Conservation (phyloP, 192 early-diverging fungal species). For the Backusella mclennaniae region DNA sequence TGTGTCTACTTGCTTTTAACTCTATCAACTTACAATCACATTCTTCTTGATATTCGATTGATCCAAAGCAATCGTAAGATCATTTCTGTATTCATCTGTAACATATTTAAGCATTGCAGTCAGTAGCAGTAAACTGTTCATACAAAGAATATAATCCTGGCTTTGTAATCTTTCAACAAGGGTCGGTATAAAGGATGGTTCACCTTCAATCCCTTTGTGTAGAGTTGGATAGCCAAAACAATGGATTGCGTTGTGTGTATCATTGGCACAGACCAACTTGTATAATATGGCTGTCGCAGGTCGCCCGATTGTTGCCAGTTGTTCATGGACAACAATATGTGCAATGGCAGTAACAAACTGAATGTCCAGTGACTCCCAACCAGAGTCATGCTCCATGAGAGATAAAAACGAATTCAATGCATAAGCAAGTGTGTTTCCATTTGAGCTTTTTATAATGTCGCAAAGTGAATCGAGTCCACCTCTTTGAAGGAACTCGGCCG, state of each 20-base stretch:
- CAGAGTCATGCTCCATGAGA: constrained; percentile 66
- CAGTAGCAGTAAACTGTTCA: constrained; percentile 61
- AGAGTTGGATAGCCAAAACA: constrained; percentile 22
- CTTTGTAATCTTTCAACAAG: constrained; percentile 59
- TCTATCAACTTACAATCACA: constrained; percentile 42
- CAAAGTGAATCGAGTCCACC: constrained; percentile 58
- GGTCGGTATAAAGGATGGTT: constrained; percentile 44
- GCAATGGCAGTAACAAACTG: constrained; percentile 54
- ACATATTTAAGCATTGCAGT: constrained; percentile 64
- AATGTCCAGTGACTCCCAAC: constrained; percentile 54
- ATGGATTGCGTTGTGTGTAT: background rate
- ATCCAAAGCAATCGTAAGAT: constrained; percentile 51
- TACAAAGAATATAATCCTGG: constrained; percentile 61
- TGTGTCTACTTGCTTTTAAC: background rate
- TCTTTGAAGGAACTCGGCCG: constrained; percentile 55
- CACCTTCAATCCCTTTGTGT: constrained; percentile 45
- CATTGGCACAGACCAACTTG: constrained; percentile 53
- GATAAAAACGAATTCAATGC: constrained; percentile 60
- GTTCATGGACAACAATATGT: constrained; percentile 59
- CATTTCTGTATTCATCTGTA: constrained; percentile 47
- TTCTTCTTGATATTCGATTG: constrained; percentile 44
- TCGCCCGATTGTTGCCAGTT: constrained; percentile 66
- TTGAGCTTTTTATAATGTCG: constrained; percentile 52
- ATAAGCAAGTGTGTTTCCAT: constrained; percentile 70
- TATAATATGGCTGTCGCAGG: constrained; percentile 72